These are phyloP conservation scores for Nakazawaea populi DNA, from an alignment of 805 yeast genomes.

Conservation along the genomic window DNA sequence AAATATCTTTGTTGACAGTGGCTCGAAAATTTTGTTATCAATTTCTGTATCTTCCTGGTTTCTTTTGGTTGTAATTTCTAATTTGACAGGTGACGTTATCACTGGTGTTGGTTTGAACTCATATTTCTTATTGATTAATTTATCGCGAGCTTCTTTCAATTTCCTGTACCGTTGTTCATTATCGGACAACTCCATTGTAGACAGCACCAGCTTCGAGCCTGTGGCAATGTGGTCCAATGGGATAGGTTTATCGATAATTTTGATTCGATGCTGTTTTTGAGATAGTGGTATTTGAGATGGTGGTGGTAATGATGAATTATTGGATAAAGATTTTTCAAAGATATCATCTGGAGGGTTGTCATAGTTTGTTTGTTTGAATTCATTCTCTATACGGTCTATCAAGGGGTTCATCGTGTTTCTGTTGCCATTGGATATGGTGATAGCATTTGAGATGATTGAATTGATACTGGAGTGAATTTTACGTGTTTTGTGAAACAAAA, in stretches of 20 bases:
- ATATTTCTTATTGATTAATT: not conserved
- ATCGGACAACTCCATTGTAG: not conserved
- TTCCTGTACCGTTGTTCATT: not conserved
- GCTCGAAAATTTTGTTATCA: constrained; percentile 1
- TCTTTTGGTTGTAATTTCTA: not conserved
- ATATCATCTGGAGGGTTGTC: constrained; percentile 1
- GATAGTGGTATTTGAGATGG: not conserved
- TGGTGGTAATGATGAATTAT: not conserved
- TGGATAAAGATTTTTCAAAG: not conserved
- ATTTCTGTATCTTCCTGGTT: not conserved
- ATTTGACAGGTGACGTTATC: constrained; percentile 1
- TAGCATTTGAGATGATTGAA: not conserved
- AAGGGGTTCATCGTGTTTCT: not conserved
- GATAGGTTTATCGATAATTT: constrained; percentile 7
- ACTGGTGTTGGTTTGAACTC: not conserved
- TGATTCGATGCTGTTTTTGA: not conserved
- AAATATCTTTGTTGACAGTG: constrained; percentile 2
- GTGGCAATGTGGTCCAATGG: constrained; percentile 3
- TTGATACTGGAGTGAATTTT: too few species aligned
- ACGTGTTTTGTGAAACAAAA: not conserved
- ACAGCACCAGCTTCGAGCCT: not conserved
- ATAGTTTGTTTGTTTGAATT: constrained; percentile 5
- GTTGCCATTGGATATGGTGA: not conserved
- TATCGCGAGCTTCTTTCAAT: constrained; percentile 6
- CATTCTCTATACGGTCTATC: not conserved